Base-by-base conservation (phyloP, 805 yeast genomes). In the Candida arabinofermentans region DNA sequence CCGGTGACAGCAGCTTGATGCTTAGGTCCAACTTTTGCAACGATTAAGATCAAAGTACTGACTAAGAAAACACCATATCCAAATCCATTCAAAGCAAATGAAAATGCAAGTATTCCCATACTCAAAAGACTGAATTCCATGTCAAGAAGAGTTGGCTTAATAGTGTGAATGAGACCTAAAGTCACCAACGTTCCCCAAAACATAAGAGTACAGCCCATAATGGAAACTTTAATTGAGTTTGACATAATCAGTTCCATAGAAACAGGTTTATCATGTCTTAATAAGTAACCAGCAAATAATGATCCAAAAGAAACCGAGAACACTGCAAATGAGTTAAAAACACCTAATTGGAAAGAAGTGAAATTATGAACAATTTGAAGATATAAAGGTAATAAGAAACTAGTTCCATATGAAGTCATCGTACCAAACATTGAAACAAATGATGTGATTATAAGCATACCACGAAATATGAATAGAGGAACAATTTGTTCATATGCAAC, bases 1-100 rank as follows among this genome's bases (percentile, higher is more conserved):
- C 77, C 77, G 1, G 74, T 71, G 37, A 71, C 69, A 2, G 72
- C 60, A 12, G 75, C 77, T 52, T 72, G 79, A 42, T 68, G 64
- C 22, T 69, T 64, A 39, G 61, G 56, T 5, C 74, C 74, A 24
- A 71, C 70, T 16, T 65, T 61, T 36, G 67, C 72, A 13, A 73
- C 73, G 27, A 69, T 72, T 38, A 72, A 58, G 27, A 71, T 59
- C 30, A 66, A 45, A 8, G 67, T 47, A 17, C 71, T 64, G 17
- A 70, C 74, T 27, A 64, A 43, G 39, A 66, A 68, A 16, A 66
- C 62, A 23, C 76, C 76, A 40, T 62, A 63, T 2, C 74, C 73
- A 5, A 62, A 42, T 1, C 74, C 72, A 7, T 57, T 41, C 5
- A 64, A 31, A 2, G 58, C 38, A 29, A 60, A 55, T 1, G 70